Evolutionary conservation across 2,329 filamentous ascomycete species (phyloP).

Genomic region (Apiospora marii): DNA sequence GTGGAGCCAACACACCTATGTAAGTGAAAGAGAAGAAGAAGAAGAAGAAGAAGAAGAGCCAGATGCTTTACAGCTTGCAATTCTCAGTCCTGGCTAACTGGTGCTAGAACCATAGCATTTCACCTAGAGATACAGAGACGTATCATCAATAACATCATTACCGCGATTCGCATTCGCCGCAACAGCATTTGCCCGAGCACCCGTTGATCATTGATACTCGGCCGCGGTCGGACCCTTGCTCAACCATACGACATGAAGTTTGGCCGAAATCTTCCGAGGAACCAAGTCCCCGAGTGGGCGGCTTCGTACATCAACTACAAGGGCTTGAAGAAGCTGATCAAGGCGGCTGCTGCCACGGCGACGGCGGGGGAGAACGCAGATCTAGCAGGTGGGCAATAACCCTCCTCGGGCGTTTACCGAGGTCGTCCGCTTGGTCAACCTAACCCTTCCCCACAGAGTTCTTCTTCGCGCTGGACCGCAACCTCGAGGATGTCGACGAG

Average conservation of each 20-base stretch:
- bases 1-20: conserved; percentile 5
- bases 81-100: background rate
- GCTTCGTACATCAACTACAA: conserved; percentile 89
- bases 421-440: conserved; percentile 43
- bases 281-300: conserved; percentile 89
- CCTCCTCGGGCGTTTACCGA: conserved; percentile 44
- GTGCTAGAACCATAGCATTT: background rate
- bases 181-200: background rate
- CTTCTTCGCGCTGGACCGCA: conserved; percentile 95
- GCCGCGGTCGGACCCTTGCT: background rate
- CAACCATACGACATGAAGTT: conserved; percentile 62
- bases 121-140: background rate
- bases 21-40: background rate
- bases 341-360: conserved; percentile 71
- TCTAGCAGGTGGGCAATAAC: conserved; percentile 79
- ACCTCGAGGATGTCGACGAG: conserved; percentile 93
- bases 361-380: conserved; percentile 80
- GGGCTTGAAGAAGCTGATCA: conserved; percentile 93
- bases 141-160: background rate
- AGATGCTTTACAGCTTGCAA: background rate
- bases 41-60: background rate
- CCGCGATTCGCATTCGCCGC: background rate
- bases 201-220: background rate
- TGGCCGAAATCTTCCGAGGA: conserved; percentile 73
- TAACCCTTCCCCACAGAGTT: conserved; percentile 72